Evolutionary conservation across 371 early-diverging fungal species (phyloP).

Genomic region (Mucor plumbeus): DNA sequence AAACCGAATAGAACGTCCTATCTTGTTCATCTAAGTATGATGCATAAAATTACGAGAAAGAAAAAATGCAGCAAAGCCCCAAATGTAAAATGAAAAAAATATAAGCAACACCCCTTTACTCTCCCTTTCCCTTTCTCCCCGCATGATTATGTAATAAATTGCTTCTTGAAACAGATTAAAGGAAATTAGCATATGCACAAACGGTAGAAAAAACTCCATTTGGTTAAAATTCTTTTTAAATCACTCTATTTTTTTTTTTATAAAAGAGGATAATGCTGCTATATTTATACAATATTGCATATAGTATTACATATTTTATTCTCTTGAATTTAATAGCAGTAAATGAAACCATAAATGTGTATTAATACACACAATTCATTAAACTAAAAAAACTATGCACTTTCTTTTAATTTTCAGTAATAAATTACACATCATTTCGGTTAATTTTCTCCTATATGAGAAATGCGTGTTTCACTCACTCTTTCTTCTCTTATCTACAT

Average conservation of each 20-base stretch:
- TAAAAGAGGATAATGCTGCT: too few species aligned
- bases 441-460: too few species aligned
- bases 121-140: not conserved
- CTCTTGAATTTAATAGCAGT: too few species aligned
- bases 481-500: not conserved
- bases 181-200: constrained; percentile 5
- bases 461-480: too few species aligned
- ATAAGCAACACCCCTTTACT: not conserved
- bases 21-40: constrained; percentile 5
- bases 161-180: not conserved
- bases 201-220: constrained; percentile 7
- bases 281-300: too few species aligned
- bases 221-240: not conserved
- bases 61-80: not conserved
- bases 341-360: too few species aligned
- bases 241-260: not conserved
- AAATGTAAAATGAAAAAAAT: not conserved
- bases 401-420: too few species aligned
- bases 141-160: not conserved
- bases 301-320: too few species aligned
- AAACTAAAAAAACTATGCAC: too few species aligned
- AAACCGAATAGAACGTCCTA: constrained; percentile 3
- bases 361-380: too few species aligned
- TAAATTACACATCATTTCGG: too few species aligned
- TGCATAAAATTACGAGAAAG: not conserved